Evolutionary conservation across 148 eudicot genomes (phyloP).

Genomic region (Rhododendron kiyosumense): DNA sequence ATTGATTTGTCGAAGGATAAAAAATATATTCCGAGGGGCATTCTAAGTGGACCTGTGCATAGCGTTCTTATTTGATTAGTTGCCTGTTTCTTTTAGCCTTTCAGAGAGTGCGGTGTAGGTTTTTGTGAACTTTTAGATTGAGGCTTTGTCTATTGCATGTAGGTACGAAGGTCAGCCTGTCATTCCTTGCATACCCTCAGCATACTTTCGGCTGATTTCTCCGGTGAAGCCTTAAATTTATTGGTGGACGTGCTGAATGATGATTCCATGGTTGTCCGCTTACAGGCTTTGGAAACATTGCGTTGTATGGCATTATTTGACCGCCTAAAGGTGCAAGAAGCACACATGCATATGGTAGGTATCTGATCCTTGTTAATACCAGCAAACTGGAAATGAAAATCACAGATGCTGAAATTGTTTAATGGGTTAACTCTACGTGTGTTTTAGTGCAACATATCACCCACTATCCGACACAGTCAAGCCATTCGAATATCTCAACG

Average conservation of each 20-base stretch:
- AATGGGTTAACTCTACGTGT: background rate
- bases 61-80: constrained; percentile 1
- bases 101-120: constrained; percentile 5
- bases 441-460: background rate
- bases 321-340: constrained; percentile 57
- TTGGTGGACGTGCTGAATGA: constrained; percentile 75
- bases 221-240: constrained; percentile 52
- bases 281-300: constrained; percentile 65
- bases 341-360: constrained; percentile 62
- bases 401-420: background rate
- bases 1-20: background rate
- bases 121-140: background rate
- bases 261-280: constrained; percentile 63
- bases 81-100: background rate
- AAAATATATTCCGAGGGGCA: background rate
- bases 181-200: constrained; percentile 49
- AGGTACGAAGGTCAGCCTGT: constrained; percentile 88
- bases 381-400: background rate
- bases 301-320: constrained; percentile 47
- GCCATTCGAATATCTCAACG: background rate
- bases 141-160: constrained; percentile 27
- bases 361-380: constrained; percentile 6
- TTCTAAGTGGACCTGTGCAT: background rate
- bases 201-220: constrained; percentile 50
- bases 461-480: background rate